Base-by-base conservation (phyloP, 108 stramenopile species). In the Cyclotella cryptica region DNA sequence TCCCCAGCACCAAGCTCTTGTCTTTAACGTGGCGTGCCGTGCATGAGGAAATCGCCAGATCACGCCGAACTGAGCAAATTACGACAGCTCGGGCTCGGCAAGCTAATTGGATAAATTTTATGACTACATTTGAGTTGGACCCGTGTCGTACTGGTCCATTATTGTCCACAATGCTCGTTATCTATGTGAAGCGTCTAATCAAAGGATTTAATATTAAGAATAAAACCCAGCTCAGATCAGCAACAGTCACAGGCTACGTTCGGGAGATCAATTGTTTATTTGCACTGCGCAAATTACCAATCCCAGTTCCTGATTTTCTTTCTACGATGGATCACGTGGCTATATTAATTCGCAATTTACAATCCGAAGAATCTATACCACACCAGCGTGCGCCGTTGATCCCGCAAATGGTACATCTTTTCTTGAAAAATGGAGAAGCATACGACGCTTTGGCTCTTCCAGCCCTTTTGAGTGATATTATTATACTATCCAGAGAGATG, bases 21-120 rank as follows among this genome's bases (percentile, higher is more conserved):
- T 78, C 47, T 0, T 30, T 58, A 0, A 52, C 70, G 18, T 52
- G 28, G 73, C 59, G 49, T 19, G 44, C 29, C 62, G 47, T 74
- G 41, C 42, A 64, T 26, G 21, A 18, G 21, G 73, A 65, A 39
- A 0, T 74, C 47, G 40, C 71, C 71, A 9, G 21, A 8, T 74
- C 61, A 45, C 28, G 43, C 24, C 41, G 19, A 46, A 17, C 43
- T 59, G 41, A 26, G 14, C 55, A 55, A 4, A 35, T 54, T 18
- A 49, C 35, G 8, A 59, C 51, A 19, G 24, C 13, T 17, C 13
- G n/a, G 17, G 28, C 69, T 69, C 57, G 39, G 70, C 57, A 71
- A 17, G 40, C 55, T 71, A 13, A 46, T 53, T 75, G 12, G 9
- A 44, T 46, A 17, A 66, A 66, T 9, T 45, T 0, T 19, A 71